Evolutionary conservation across 2,329 filamentous ascomycete genomes (phyloP), one percentile per base, ranked within the genome.

Genomic region (Calonectria leucothoes): DNA sequence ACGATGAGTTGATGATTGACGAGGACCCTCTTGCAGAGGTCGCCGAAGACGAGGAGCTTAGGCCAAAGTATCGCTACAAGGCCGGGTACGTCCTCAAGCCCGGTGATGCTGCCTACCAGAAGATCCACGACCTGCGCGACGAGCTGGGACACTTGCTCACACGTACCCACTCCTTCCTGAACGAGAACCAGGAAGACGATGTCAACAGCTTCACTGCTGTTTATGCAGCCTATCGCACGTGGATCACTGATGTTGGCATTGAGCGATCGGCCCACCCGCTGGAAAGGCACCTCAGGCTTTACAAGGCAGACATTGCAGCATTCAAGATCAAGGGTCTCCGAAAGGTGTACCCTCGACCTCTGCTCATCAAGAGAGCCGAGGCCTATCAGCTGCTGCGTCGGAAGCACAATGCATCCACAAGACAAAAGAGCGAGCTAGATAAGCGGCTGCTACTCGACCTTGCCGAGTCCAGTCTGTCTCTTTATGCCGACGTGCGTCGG

Each of bases 191-290:
- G 82, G 95, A 98, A 82, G 97, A 99, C 81, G 97, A 99, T 82
- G 97, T 99, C 0, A 92, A 94, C 20, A 98, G 95, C 84, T 99
- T 99, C 85, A 98, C 95, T 29, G 92, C 96, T 0, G 86, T 99
- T 2, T 99, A 98, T 84, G 94, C 94, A 27, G 95, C 96, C 1
- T 99, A 98, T 83, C 91, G 95, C 52, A 97, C 95, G 11, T 99
- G 96, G 95, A 98, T 99, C 80, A 95, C 98, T 1, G 97, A 99
- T 81, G 96, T 99, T 49, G 97, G 97, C 23, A 97, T 98, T 73
- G 97, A 99, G 85, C 91, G 96, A 73, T 98, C 96, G 23, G 96
- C 97, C 0, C 97, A 98, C 82, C 94, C 97, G 2, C 88, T 98
- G 12, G 97, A 99, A 82, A 91, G 97, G 25, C 93, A 98, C 17